Percentiles rank a stretch among this genome's conserved stretches.
These are phyloP conservation scores for Termitomyces sp. DNA, from an alignment of 768 basidiomycete genomes.

Conservation along the genomic window DNA sequence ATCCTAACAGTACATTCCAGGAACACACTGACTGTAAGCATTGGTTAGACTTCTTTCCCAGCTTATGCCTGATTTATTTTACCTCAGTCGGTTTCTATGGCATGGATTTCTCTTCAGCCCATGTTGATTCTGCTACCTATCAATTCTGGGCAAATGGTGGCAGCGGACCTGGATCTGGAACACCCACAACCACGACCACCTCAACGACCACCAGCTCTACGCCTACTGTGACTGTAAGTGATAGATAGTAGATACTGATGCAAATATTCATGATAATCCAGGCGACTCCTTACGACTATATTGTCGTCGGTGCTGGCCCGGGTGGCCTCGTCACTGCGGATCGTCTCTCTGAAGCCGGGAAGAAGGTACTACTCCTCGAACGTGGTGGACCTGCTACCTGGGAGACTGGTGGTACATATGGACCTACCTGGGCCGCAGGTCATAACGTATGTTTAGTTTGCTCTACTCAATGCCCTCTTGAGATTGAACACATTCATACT, in stretches of 20 bases:
- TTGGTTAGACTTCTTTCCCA: not conserved
- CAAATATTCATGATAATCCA: constrained; percentile 8
- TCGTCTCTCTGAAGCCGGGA: constrained; percentile 56
- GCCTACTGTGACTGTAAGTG: constrained; percentile 22
- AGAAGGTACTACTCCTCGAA: constrained; percentile 60
- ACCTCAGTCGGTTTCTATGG: constrained; percentile 58
- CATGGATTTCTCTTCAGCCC: constrained; percentile 41
- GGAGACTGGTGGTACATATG: constrained; percentile 56
- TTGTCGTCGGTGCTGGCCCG: constrained; percentile 56
- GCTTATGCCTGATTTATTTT: not conserved
- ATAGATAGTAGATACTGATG: not conserved
- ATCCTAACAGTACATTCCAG: constrained; percentile 46
- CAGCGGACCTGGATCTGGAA: constrained; percentile 37
- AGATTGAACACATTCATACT: not conserved
- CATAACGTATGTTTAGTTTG: constrained; percentile 31
- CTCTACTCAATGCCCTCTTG: not conserved
- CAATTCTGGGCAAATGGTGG: constrained; percentile 46
- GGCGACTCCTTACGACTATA: constrained; percentile 49
- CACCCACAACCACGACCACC: constrained; percentile 31
- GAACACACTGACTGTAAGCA: constrained; percentile 59
- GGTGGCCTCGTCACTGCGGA: constrained; percentile 59
- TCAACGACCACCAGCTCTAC: constrained; percentile 22
- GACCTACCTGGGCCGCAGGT: constrained; percentile 45
- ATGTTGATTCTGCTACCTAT: constrained; percentile 44
- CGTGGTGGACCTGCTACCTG: constrained; percentile 61